Base-by-base conservation (phyloP, 2,329 filamentous ascomycete species). In the Metarhizium humberi region DNA sequence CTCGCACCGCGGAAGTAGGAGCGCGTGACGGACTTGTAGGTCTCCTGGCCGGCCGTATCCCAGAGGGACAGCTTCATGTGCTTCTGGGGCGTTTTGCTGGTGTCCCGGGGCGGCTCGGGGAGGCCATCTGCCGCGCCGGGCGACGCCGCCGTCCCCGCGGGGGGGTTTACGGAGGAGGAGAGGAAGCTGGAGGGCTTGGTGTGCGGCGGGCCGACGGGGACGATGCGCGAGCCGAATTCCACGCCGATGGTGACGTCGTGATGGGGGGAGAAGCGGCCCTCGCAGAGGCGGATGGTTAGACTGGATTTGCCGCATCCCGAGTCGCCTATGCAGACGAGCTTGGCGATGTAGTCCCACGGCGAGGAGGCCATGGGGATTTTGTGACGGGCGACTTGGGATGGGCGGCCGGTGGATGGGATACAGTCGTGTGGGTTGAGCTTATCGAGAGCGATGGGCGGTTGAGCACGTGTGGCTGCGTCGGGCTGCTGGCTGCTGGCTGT, bases 311-410 rank as follows among this genome's bases (percentile, higher is more conserved):
- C 94, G 69, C 90, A 95, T 69, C 92, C 94, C 49, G 88, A 94
- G 76, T 97, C 94, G 71, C 94, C 94, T 67, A 99, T 91, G 76
- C 90, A 95, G 68, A 97, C 92, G 65, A 99, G 89, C 75, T 99
- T 99, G 72, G 92, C 92, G 69, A 97, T 99, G 78, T 95, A 97
- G 77, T 97, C 91, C 92, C 92, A 97, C 72, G 90, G 87, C 66
- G 85, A 81, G 60, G 75, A 71, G 67, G 79, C 79, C 80, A 84
- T 84, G 69, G 63, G 32, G 6, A 34, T 34, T 11, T 11, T 1
- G 25, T 25, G 25, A 25, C 25, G 25, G 25, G 25, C 25, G 25
- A 25, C 25, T 25, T 25, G 25, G 25, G 25, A 25, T 25, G 25
- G 25, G 25, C 25, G 25, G 25, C 25, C 3, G 25, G 4, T 25